A percentile compares a stretch with the other conserved stretches of the same genome.
These are phyloP conservation scores for Eucalyptus caleyi DNA, from an alignment of 345 rosid genomes.

Conservation along the genomic window DNA sequence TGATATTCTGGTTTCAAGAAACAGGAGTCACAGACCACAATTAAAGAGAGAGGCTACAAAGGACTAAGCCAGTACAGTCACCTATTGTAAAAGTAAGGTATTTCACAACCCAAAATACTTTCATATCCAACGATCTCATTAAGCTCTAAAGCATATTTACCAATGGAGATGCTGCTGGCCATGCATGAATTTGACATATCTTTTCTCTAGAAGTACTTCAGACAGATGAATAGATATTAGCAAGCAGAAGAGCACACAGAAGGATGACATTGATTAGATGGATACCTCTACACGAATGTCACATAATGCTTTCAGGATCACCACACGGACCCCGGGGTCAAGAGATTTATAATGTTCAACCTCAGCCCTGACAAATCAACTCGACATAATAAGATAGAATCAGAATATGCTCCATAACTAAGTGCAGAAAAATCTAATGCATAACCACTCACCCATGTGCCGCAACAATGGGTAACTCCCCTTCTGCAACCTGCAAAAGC, in stretches of 20 bases:
- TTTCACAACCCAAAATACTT: neutral
- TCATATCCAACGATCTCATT: neutral
- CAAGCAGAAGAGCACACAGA: neutral
- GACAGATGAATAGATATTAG: neutral
- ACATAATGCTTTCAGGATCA: slow-evolving; percentile 91
- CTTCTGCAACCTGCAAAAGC: slow-evolving; percentile 80
- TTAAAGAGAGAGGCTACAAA: neutral
- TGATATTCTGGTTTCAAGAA: neutral
- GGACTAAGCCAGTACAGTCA: neutral
- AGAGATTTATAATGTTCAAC: slow-evolving; percentile 70
- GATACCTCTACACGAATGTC: slow-evolving; percentile 98
- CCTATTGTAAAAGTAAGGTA: neutral
- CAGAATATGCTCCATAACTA: neutral
- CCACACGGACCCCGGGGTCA: slow-evolving; percentile 91
- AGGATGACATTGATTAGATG: neutral
- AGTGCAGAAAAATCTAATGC: neutral
- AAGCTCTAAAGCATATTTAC: neutral
- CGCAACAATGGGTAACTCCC: slow-evolving; percentile 93
- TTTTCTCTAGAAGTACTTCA: neutral
- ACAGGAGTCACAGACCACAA: neutral
- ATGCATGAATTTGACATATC: neutral
- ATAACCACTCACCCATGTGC: slow-evolving; percentile 79
- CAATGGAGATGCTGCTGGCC: neutral
- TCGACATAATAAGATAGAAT: neutral
- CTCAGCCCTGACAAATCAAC: slow-evolving; percentile 50